Conservation (phyloP, 768 basidiomycete species). For the Mrakia blollopis region DNA sequence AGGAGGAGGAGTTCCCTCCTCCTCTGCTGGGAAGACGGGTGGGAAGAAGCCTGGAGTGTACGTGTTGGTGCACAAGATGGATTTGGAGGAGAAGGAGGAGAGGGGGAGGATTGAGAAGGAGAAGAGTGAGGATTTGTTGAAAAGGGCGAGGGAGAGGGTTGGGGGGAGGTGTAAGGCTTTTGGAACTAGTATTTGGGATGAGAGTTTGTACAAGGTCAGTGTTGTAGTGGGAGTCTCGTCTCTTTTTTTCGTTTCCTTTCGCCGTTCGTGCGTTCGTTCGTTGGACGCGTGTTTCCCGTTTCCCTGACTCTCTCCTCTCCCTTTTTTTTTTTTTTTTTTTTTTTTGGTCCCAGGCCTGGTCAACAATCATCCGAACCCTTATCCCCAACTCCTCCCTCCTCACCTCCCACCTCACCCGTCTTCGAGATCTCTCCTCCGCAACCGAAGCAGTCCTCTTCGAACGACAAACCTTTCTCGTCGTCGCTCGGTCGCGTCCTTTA, state of each 20-base stretch:
- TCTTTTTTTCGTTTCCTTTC: background rate
- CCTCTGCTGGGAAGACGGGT: background rate
- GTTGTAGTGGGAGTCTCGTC: background rate
- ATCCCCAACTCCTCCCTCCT: slow-evolving; percentile 92
- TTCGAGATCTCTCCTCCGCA: slow-evolving; percentile 80
- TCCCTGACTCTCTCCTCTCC: background rate
- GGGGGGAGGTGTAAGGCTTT: slow-evolving; percentile 60
- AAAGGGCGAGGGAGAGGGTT: slow-evolving; percentile 48
- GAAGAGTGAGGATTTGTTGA: slow-evolving; percentile 43
- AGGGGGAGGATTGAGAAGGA: slow-evolving; percentile 37
- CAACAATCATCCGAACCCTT: slow-evolving; percentile 89
- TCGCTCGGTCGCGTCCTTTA: slow-evolving; percentile 51
- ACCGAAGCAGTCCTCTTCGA: slow-evolving; percentile 95
- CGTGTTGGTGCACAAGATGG: slow-evolving; percentile 96
- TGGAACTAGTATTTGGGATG: slow-evolving; percentile 94
- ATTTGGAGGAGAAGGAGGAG: slow-evolving; percentile 56
- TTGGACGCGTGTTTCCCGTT: background rate
- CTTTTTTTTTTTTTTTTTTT: background rate
- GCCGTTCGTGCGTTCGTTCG: slow-evolving; percentile 6
- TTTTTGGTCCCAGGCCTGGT: slow-evolving; percentile 94
- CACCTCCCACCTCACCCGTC: slow-evolving; percentile 75
- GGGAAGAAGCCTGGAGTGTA: slow-evolving; percentile 59
- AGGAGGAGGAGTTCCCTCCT: background rate
- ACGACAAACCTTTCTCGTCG: slow-evolving; percentile 94
- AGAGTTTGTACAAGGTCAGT: slow-evolving; percentile 84